Base-by-base conservation (phyloP, 768 basidiomycete species). In the Lentinula raphanica region DNA sequence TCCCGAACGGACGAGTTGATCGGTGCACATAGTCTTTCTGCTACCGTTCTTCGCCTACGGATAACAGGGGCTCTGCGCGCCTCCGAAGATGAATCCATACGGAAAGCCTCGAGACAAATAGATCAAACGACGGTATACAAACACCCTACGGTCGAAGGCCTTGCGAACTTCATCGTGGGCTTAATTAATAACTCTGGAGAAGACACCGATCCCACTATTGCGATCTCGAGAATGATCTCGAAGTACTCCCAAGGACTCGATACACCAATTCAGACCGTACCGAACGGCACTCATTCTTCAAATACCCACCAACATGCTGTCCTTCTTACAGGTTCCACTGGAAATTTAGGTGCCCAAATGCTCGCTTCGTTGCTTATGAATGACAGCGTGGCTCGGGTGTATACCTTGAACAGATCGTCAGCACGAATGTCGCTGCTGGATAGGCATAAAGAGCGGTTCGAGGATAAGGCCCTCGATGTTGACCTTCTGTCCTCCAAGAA, bases 311-410 rank as follows among this genome's bases (percentile, higher is more conserved):
- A n/a, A n/a, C n/a, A n/a, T 27, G 70, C 71, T 0, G 71, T 78
- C 1, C 62, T 75, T 12, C 62, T 78, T 32, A 78, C 76, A 0
- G 76, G 76, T 3, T 67, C 70, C 5, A 78, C 77, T 0, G 77
- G 77, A 7, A 68, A 66, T 15, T 66, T 78, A 2, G 77, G 77
- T n/a, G 70, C 72, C 1, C 67, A 73, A 51, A 56, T 76, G 2
- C 68, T 77, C 7, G 64, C 62, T 0, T 60, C 63, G 5, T 68
- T 77, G 9, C 54, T 73, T 11, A 29, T 54, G 3, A 64, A 63
- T 15, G 23, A 50, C 0, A 40, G 6, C 0, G 70, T 77, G 3
- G 46, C 27, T 11, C 17, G 46, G 25, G 46, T 57, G 21, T 57
- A 48, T 35, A 35, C 56, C 32, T n/a, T 57, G 6, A 57, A 57